Conservation (phyloP, 352 stramenopile genomes). For the Globisporangium emineosum region DNA sequence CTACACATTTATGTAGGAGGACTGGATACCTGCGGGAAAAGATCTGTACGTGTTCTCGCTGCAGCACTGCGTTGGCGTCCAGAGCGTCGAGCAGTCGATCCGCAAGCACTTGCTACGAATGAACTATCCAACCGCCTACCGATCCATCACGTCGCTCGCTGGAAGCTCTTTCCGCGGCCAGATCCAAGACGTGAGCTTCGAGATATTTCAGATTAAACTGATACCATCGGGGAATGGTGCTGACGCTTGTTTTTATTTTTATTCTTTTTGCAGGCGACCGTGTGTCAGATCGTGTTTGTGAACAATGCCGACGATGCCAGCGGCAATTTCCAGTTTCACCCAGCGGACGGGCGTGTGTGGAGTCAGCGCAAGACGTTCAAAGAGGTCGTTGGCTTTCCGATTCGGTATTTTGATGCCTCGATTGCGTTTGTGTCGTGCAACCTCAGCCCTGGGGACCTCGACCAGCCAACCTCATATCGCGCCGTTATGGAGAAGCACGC, state of each 20-base stretch:
- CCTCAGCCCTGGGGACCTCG: slow-evolving; percentile 28
- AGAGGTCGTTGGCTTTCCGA: slow-evolving; percentile 73
- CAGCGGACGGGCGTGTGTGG: slow-evolving; percentile 64
- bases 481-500: slow-evolving; percentile 48
- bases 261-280: slow-evolving; percentile 36
- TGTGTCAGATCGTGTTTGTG: slow-evolving; percentile 86
- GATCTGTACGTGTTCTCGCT: slow-evolving; percentile 85
- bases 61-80: slow-evolving; percentile 65
- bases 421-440: slow-evolving; percentile 85
- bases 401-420: slow-evolving; percentile 81
- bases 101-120: slow-evolving; percentile 66
- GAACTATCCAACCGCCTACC: slow-evolving; percentile 78
- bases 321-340: slow-evolving; percentile 76
- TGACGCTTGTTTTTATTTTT: background rate
- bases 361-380: slow-evolving; percentile 73
- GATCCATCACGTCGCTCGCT: slow-evolving; percentile 77
- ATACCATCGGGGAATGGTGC: background rate
- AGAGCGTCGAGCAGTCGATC: slow-evolving; percentile 65
- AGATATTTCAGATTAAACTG: too few species aligned
- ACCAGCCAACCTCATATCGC: slow-evolving; percentile 23
- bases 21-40: slow-evolving; percentile 73
- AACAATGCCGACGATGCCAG: slow-evolving; percentile 81
- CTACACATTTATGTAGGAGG: slow-evolving; percentile 23
- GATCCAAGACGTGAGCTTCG: slow-evolving; percentile 57
- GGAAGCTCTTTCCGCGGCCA: slow-evolving; percentile 53